Evolutionary conservation across 352 stramenopile species (phyloP), one percentile per base, ranked within the genome.

Genomic region (Thraustochytrium striatum): DNA sequence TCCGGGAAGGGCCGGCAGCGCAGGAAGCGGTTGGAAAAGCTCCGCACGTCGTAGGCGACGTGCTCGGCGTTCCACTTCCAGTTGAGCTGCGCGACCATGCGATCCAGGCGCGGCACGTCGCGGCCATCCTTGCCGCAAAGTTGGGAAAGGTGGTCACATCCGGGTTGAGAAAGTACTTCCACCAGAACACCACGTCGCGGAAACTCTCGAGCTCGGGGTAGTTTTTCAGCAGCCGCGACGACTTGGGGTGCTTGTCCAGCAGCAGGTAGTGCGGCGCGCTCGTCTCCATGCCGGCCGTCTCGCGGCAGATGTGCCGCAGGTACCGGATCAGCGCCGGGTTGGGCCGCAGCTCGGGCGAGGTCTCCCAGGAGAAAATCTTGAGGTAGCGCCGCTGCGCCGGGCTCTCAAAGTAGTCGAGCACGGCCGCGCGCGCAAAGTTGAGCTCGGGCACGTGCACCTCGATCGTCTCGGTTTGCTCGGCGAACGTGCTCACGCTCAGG

Each of bases 151-250:
- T 52, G 47, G 79, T 81, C 25, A 55, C 32, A 55, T 84, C 81
- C 28, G 81, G 53, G 57, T 84, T 84, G n/a, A 82, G 25, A 39
- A 84, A 83, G 61, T 81, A 82, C 59, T 84, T 84, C 73, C 72
- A 84, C n/a, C 44, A 83, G 79, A 84, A 84, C 28, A 21, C 61
- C 33, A 84, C 43, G 44, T 84, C 81, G 30, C 81, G 70, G 53
- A 82, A 84, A 11, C 41, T 33, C 32, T 73, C 57, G 50, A 84
- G 44, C 57, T 84, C 81, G 1, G 81, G 81, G 57, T 82, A 84
- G 75, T 84, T 84, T 41, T 84, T 84, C 0, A 83, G 32, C 59
- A 72, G 25, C 16, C 43, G 39, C 21, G 75, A 78, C 25, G 32
- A 44, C 41, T 78, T 59, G 28, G 61, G 73, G 3, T 57, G 52